phyloP scores from a whole-genome alignment of 352 stramenopile genomes.

The Globisporangium camurandrum region DNA sequence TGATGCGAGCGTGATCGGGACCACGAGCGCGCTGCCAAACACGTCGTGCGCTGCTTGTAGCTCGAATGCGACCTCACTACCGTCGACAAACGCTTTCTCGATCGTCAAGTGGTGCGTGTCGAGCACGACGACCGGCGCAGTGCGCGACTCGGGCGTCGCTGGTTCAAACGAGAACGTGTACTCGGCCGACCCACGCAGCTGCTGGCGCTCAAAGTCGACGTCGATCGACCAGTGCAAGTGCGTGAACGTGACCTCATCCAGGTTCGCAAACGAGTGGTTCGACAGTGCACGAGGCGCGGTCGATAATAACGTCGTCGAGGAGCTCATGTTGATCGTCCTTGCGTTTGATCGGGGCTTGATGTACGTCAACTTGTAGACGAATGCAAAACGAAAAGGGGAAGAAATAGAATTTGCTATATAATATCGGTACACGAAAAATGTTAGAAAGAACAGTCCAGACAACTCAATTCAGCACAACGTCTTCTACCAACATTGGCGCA shows the following conservation, averaged over 20 bases:
- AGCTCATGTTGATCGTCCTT: conserved; percentile 2
- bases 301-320: not conserved
- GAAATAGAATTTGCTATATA: too few species aligned
- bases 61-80: conserved; percentile 25
- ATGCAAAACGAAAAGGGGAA: not conserved
- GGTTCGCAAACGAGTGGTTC: conserved; percentile 84
- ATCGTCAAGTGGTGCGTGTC: conserved; percentile 85
- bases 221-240: conserved; percentile 84
- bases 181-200: conserved; percentile 74
- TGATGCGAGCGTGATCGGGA: conserved; percentile 31
- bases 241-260: conserved; percentile 67
- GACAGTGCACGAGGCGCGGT: conserved; percentile 10
- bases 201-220: conserved; percentile 77
- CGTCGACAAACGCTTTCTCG: conserved; percentile 42
- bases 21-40: conserved; percentile 61
- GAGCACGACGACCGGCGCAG: conserved; percentile 42
- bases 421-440: too few species aligned
- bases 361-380: conserved; percentile 1
- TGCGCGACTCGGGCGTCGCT: conserved; percentile 6
- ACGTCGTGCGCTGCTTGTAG: conserved; percentile 27
- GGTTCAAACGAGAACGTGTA: conserved; percentile 61
- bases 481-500: too few species aligned
- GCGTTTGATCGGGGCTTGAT: not conserved
- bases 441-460: too few species aligned
- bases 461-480: too few species aligned